A percentile compares a stretch with the other conserved stretches of the same genome.
These are phyloP conservation scores for Aspergillus sp. DNA, from an alignment of 2,329 filamentous ascomycete genomes.

Conservation along the genomic window DNA sequence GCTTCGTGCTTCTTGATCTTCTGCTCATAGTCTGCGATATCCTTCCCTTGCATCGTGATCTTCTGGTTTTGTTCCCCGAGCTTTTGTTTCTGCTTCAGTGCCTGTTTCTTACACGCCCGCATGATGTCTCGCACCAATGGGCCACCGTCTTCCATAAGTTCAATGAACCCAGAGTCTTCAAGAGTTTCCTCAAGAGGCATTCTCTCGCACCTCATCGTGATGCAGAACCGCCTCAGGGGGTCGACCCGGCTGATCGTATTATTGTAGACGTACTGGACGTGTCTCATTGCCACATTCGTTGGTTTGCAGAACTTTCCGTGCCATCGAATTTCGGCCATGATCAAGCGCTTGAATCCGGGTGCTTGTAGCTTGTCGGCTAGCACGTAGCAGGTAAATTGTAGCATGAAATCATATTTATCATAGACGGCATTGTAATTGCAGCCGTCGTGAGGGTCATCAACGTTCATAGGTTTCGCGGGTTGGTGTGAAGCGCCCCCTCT, in stretches of 20 bases:
- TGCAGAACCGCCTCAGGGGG: not conserved
- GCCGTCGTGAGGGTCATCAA: not conserved
- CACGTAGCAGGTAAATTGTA: slow-evolving; percentile 2
- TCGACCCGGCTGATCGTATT: not conserved
- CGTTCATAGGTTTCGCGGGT: too few species aligned
- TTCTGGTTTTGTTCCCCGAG: not conserved
- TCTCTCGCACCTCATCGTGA: not conserved
- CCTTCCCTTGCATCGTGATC: not conserved
- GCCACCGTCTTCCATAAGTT: not conserved
- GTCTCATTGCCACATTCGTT: not conserved
- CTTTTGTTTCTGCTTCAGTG: not conserved
- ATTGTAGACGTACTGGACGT: not conserved
- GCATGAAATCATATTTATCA: slow-evolving; percentile 3
- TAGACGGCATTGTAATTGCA: not conserved
- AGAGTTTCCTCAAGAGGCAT: not conserved
- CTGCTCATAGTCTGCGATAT: too few species aligned
- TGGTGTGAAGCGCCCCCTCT: too few species aligned
- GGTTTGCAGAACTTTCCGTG: slow-evolving; percentile 2
- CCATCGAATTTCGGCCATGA: slow-evolving; percentile 2
- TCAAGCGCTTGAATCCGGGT: slow-evolving; percentile 1
- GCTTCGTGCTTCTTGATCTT: too few species aligned
- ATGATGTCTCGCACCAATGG: not conserved
- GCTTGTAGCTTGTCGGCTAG: slow-evolving; percentile 4
- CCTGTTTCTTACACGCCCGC: not conserved
- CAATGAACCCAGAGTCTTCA: not conserved